Percentiles rank a stretch among this genome's conserved stretches.
Conservation (phyloP, 306 rosid species). For the Trichosanthes truncata region DNA sequence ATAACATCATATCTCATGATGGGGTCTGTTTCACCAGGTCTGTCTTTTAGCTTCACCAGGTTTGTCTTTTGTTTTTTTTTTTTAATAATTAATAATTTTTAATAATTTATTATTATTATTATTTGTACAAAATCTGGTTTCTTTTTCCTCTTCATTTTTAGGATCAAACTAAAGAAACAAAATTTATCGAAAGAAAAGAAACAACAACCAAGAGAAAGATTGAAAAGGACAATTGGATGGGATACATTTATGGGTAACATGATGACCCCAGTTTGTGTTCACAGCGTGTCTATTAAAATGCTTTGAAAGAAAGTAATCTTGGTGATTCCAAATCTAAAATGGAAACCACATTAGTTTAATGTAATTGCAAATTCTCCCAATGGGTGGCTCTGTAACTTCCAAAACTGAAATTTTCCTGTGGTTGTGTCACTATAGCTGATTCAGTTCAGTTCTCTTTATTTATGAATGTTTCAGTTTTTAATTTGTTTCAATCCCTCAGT, state of each 20-base stretch:
- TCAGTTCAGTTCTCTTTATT: neutral
- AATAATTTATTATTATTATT: neutral
- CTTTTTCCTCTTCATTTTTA: neutral
- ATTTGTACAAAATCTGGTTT: neutral
- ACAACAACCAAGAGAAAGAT: neutral
- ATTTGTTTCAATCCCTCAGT: neutral
- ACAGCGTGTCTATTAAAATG: neutral
- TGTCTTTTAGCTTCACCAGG: constrained; percentile 18
- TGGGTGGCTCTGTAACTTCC: neutral
- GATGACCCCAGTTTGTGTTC: neutral
- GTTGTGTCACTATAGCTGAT: neutral
- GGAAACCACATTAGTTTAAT: neutral
- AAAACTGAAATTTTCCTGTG: neutral
- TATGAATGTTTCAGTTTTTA: neutral
- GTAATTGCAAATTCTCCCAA: neutral
- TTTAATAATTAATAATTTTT: neutral
- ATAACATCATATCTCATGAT: constrained; percentile 97
- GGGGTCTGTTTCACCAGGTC: constrained; percentile 99
- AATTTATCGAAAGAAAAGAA: neutral
- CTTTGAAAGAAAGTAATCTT: neutral
- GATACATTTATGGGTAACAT: neutral
- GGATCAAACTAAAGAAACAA: neutral
- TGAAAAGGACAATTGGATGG: neutral
- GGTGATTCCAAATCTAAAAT: neutral
- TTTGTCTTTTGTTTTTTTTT: neutral